These are phyloP conservation scores for Ceraceosorus guamensis DNA, from an alignment of 1,284 basidiomycete genomes.

Conservation along the genomic window DNA sequence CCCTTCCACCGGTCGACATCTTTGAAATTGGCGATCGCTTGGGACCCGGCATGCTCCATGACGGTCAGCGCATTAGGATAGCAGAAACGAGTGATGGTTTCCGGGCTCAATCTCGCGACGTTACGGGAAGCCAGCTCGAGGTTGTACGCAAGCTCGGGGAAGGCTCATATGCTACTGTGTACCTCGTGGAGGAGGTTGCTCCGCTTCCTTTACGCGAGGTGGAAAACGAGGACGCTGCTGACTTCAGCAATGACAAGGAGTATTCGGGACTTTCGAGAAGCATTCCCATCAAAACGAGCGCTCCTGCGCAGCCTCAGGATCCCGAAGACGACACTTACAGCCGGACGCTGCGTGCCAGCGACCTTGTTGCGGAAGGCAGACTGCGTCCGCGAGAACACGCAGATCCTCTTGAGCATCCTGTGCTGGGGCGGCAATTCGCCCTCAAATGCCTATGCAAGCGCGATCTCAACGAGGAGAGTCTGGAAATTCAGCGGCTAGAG, in stretches of 20 bases:
- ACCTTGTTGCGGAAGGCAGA: not conserved
- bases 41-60: constrained; percentile 41
- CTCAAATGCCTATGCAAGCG: constrained; percentile 83
- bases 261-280: too few species aligned
- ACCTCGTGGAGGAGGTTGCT: constrained; percentile 39
- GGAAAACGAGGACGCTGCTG: not conserved
- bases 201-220: not conserved
- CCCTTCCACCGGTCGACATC: constrained; percentile 20
- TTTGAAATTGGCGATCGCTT: constrained; percentile 40
- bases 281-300: too few species aligned
- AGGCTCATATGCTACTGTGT: constrained; percentile 46
- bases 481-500: constrained; percentile 44
- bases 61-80: constrained; percentile 37
- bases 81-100: constrained; percentile 39
- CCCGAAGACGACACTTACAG: not conserved
- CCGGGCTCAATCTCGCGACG: constrained; percentile 30
- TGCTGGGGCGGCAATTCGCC: constrained; percentile 72
- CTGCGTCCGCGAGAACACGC: not conserved
- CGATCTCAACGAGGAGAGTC: constrained; percentile 37
- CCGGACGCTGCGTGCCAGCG: not conserved
- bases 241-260: not conserved
- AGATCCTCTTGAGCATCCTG: constrained; percentile 1
- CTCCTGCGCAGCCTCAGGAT: not conserved
- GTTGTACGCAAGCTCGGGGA: constrained; percentile 41
- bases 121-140: constrained; percentile 30